Evolutionary conservation across 1,284 basidiomycete species (phyloP).

Genomic region (Abortiporus biennis): DNA sequence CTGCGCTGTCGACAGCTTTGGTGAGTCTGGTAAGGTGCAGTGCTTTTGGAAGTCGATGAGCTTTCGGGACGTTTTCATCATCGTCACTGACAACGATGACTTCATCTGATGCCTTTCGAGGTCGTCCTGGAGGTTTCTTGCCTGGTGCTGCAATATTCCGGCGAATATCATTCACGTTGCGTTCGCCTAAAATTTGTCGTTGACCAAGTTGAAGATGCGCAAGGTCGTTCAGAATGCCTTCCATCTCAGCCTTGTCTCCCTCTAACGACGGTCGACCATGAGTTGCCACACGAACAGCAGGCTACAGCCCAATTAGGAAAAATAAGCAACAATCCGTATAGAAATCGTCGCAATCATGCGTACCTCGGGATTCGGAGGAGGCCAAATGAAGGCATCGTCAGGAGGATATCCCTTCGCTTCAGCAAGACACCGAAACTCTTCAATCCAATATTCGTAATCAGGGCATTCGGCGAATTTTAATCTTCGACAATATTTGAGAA

Average conservation of each 20-base stretch:
- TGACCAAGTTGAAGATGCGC: slow-evolving; percentile 49
- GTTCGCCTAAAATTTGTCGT: slow-evolving; percentile 43
- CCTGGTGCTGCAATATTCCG: slow-evolving; percentile 7
- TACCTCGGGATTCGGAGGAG: slow-evolving; percentile 39
- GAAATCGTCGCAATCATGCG: slow-evolving; percentile 4
- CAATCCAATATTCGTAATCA: slow-evolving; percentile 57
- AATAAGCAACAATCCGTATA: background rate
- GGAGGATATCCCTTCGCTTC: slow-evolving; percentile 49
- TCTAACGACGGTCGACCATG: slow-evolving; percentile 11
- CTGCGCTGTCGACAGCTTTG: slow-evolving; percentile 34
- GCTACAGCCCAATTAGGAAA: slow-evolving; percentile 11
- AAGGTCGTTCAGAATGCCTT: slow-evolving; percentile 49
- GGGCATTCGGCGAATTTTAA: slow-evolving; percentile 61
- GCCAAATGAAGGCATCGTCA: slow-evolving; percentile 65
- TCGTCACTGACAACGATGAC: slow-evolving; percentile 45
- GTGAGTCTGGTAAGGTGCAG: slow-evolving; percentile 43
- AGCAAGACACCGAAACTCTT: slow-evolving; percentile 53
- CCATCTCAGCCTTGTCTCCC: slow-evolving; percentile 32
- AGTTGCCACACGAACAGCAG: slow-evolving; percentile 15
- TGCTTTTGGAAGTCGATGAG: slow-evolving; percentile 44
- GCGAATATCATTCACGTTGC: slow-evolving; percentile 12
- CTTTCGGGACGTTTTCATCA: slow-evolving; percentile 30
- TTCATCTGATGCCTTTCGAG: slow-evolving; percentile 25
- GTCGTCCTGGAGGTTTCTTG: slow-evolving; percentile 17
- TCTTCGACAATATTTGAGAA: slow-evolving; percentile 61